Percentiles rank a stretch among this genome's conserved stretches.
These are phyloP conservation scores for Cadophora sp. DNA, from an alignment of 2,329 filamentous ascomycete genomes.

Conservation along the genomic window DNA sequence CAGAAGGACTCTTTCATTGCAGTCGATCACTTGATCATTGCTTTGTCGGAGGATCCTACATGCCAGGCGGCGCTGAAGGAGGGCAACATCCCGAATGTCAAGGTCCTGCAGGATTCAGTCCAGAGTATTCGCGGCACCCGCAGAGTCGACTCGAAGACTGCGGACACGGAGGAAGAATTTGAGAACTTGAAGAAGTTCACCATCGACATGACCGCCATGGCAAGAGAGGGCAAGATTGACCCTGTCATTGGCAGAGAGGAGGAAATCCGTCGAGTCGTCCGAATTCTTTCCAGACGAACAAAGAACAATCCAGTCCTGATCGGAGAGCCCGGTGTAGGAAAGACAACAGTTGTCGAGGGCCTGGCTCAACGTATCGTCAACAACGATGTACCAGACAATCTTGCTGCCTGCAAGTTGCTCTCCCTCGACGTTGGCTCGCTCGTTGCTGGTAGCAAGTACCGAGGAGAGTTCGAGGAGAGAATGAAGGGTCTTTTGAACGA, in stretches of 20 bases:
- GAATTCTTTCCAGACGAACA: conserved; percentile 89
- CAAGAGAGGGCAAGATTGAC: conserved; percentile 96
- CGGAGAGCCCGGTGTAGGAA: conserved; percentile 96
- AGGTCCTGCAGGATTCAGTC: conserved; percentile 89
- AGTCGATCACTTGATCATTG: conserved; percentile 90
- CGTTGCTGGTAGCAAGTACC: conserved; percentile 97
- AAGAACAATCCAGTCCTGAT: conserved; percentile 99
- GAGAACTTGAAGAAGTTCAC: conserved; percentile 98
- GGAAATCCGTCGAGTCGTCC: conserved; percentile 89
- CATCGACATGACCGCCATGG: conserved; percentile 97
- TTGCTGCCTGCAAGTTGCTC: conserved; percentile 91
- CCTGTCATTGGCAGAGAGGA: conserved; percentile 97
- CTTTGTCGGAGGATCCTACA: conserved; percentile 77
- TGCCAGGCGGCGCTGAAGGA: conserved; percentile 81
- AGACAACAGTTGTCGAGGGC: conserved; percentile 97
- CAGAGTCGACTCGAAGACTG: conserved; percentile 94
- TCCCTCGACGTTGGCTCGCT: conserved; percentile 95
- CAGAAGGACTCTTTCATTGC: conserved; percentile 96
- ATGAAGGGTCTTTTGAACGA: conserved; percentile 99
- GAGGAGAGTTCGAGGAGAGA: conserved; percentile 97
- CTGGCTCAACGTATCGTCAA: conserved; percentile 96
- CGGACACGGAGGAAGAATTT: conserved; percentile 89
- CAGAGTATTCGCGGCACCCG: conserved; percentile 90
- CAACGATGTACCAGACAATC: conserved; percentile 92
- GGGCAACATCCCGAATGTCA: conserved; percentile 88